phyloP scores from a whole-genome alignment of 1,284 basidiomycete species.

The Salmacisia buchloeana region DNA sequence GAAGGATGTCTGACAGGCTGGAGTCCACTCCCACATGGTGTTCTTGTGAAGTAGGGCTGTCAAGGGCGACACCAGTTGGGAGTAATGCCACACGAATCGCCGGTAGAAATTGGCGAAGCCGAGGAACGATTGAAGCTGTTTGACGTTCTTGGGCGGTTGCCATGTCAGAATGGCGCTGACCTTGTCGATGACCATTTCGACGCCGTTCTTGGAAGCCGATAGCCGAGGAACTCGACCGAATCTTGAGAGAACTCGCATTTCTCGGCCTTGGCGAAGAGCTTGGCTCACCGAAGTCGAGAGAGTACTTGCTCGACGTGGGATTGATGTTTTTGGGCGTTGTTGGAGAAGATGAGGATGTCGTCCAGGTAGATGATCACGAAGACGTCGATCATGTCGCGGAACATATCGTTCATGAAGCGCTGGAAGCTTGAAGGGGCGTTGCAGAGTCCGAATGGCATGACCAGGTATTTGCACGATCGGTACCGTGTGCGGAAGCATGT shows the following conservation, averaged over 20 bases:
- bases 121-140: no score
- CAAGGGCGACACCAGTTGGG: no score
- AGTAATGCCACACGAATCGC: no score
- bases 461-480: slow-evolving; percentile 10
- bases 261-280: no score
- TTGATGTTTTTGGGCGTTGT: slow-evolving; percentile 18
- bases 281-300: not conserved
- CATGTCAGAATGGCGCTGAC: slow-evolving; percentile 51
- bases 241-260: slow-evolving; percentile 14
- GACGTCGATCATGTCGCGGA: no score
- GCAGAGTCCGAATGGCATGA: no score
- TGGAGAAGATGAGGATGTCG: no score
- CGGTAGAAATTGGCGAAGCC: no score
- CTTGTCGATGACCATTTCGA: slow-evolving; percentile 54
- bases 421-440: no score
- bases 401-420: no score
- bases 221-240: slow-evolving; percentile 53
- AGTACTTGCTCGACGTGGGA: slow-evolving; percentile 11
- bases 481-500: slow-evolving; percentile 20
- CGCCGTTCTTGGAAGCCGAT: slow-evolving; percentile 46
- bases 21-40: slow-evolving; percentile 25
- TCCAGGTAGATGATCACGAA: no score
- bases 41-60: not conserved
- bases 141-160: slow-evolving; percentile 49
- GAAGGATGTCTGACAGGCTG: slow-evolving; percentile 45